A percentile compares a stretch with the other conserved stretches of the same genome.
phyloP scores from a whole-genome alignment of 1,284 basidiomycete species.

The Moesziomyces globuligerus region DNA sequence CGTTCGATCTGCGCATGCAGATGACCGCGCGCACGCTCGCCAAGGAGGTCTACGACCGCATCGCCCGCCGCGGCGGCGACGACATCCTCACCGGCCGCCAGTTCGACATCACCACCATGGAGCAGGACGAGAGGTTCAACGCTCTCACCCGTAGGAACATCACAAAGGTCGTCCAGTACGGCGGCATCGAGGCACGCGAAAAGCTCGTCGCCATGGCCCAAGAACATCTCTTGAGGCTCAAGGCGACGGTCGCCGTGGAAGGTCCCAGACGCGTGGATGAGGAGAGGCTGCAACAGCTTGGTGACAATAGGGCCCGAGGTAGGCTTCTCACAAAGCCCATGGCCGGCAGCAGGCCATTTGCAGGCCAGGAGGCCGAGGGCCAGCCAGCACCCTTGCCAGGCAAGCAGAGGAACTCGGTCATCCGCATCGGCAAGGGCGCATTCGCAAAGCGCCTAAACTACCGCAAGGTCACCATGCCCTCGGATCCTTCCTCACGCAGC shows the following conservation, averaged over 20 bases:
- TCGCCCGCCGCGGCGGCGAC: slow-evolving; percentile 43
- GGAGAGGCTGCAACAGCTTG: slow-evolving; percentile 23
- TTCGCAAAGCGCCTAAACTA: slow-evolving; percentile 60
- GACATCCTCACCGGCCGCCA: slow-evolving; percentile 42
- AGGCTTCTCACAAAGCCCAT: slow-evolving; percentile 51
- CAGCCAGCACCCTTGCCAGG: slow-evolving; percentile 41
- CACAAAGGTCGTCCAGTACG: slow-evolving; percentile 56
- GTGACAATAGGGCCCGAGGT: slow-evolving; percentile 44
- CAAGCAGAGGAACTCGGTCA: slow-evolving; percentile 54
- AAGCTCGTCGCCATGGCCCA: slow-evolving; percentile 48
- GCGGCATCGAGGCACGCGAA: slow-evolving; percentile 51
- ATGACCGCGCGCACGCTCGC: slow-evolving; percentile 63
- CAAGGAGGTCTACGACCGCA: slow-evolving; percentile 53
- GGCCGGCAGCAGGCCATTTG: slow-evolving; percentile 36
- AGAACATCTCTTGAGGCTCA: slow-evolving; percentile 53
- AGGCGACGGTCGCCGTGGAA: slow-evolving; percentile 50
- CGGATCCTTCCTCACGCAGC: slow-evolving; percentile 1
- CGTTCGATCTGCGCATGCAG: slow-evolving; percentile 78
- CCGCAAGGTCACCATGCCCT: slow-evolving; percentile 32
- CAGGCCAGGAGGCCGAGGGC: slow-evolving; percentile 34
- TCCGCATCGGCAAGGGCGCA: slow-evolving; percentile 61
- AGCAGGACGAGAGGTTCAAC: slow-evolving; percentile 55
- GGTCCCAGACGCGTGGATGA: slow-evolving; percentile 50
- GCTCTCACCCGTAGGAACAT: slow-evolving; percentile 58
- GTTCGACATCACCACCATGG: slow-evolving; percentile 40